Evolutionary conservation across 2,329 filamentous ascomycete genomes (phyloP).

Genomic region (Fusarium sp.): DNA sequence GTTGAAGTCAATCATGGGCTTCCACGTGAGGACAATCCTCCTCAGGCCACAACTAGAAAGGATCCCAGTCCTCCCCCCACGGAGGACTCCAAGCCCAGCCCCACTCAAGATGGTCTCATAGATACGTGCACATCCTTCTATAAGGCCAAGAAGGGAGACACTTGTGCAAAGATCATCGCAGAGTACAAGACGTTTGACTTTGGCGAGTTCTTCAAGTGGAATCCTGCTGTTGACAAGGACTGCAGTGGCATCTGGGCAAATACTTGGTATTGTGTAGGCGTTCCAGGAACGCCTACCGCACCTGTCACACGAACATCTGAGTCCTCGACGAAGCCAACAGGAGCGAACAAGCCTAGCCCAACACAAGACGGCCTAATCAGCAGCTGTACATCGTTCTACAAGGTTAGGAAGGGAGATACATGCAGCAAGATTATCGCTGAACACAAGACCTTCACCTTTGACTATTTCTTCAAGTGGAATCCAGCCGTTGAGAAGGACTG

Average conservation of each 20-base stretch:
- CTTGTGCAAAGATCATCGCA: conserved; percentile 10
- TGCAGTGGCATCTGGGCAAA: not conserved
- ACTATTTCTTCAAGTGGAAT: conserved; percentile 14
- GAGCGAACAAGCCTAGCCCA: not conserved
- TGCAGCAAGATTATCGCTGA: conserved; percentile 10
- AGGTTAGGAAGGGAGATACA: conserved; percentile 22
- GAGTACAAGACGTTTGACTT: conserved; percentile 6
- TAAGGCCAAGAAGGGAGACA: not conserved
- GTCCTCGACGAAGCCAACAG: not conserved
- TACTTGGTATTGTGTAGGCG: conserved; percentile 12
- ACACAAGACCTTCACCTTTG: conserved; percentile 2
- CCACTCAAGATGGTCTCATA: not conserved
- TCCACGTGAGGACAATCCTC: not conserved
- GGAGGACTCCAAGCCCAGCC: not conserved
- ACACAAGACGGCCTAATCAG: conserved; percentile 1
- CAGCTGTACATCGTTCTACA: conserved; percentile 20
- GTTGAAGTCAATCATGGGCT: conserved; percentile 15
- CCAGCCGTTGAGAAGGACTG: not conserved
- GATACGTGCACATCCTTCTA: conserved; percentile 25
- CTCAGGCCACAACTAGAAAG: not conserved
- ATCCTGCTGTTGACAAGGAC: not conserved
- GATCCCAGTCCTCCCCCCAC: not conserved
- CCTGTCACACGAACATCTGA: not conserved
- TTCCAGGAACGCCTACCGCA: conserved; percentile 5
- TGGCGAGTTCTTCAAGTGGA: conserved; percentile 13